phyloP scores from a whole-genome alignment of 148 eudicot genomes.

The Amaranthus hypochondriacus region DNA sequence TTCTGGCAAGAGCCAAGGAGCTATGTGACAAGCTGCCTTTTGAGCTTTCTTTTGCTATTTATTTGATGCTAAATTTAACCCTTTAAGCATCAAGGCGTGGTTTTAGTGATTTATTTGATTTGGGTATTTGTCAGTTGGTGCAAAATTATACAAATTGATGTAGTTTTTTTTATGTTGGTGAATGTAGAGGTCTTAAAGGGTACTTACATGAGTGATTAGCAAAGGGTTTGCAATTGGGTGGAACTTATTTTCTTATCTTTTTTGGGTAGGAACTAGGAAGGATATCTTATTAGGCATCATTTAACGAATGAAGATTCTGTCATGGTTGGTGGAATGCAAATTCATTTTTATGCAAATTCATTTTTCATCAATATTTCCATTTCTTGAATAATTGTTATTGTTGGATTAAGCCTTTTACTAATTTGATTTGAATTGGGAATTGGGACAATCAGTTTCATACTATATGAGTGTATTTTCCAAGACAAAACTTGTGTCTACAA shows the following conservation, averaged over 20 bases:
- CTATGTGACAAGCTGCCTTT: too few species aligned
- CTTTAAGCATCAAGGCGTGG: neutral
- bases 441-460: conserved; percentile 96
- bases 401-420: neutral
- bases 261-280: conserved; percentile 97
- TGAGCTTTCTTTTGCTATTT: too few species aligned
- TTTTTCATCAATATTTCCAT: neutral
- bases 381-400: neutral
- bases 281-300: conserved; percentile 86
- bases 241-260: conserved; percentile 86
- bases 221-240: conserved; percentile 91
- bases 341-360: conserved; percentile 50
- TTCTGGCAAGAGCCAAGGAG: conserved; percentile 72
- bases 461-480: conserved; percentile 88
- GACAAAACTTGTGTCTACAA: conserved; percentile 89
- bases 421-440: neutral
- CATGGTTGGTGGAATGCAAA: conserved; percentile 98
- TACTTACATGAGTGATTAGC: conserved; percentile 79
- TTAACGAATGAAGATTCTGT: conserved; percentile 86
- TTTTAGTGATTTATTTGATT: neutral
- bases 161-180: conserved; percentile 37
- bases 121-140: conserved; percentile 22
- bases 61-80: neutral
- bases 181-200: conserved; percentile 52
- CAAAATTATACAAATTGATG: conserved; percentile 70